Evolutionary conservation across 2,329 filamentous ascomycete genomes (phyloP), one percentile per base, ranked within the genome.

Genomic region (Xylaria sp.): DNA sequence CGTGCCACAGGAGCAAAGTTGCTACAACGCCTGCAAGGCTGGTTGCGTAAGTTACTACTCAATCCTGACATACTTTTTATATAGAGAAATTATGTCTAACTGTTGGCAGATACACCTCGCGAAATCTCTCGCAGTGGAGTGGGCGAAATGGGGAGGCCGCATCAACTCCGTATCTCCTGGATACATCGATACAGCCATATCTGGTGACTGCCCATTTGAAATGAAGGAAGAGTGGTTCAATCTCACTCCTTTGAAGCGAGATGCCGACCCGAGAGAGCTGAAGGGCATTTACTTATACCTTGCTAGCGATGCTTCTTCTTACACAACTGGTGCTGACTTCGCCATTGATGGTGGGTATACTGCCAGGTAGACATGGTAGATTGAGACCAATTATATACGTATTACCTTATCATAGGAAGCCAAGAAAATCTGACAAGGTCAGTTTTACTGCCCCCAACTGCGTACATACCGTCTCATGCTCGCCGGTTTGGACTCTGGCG

Each of bases 101-200:
- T 42, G 76, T 76, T 60, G 72, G 71, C 9, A 77, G 75, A 76
- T 78, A 44, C 78, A 79, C 56, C 65, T 80, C 26, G 75, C 75
- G 9, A 76, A 75, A 65, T 78, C 76, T 17, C 72, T 79, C 23
- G 74, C 78, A 0, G 77, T 76, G 5, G 78, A 79, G 53, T 78
- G 76, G 71, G 76, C 76, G 7, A 68, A 71, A 59, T 75, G 70
- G 71, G 74, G 74, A 64, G 77, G 74, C 26, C 75, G 78, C 17
- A 74, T 77, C 64, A 77, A 79, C 63, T 76, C 73, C 1, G 74
- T 79, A 10, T 76, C 74, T 23, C 80, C 79, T 6, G 80, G 80
- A 6, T 81, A 81, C 65, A 80, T 81, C 44, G 79, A 80, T 56
- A 81, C 79, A 5, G 74, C 71, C 15, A 80, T 80, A 38, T 79